phyloP scores from a whole-genome alignment of 2,329 filamentous ascomycete genomes.

The Teratosphaeria epicoccoides region DNA sequence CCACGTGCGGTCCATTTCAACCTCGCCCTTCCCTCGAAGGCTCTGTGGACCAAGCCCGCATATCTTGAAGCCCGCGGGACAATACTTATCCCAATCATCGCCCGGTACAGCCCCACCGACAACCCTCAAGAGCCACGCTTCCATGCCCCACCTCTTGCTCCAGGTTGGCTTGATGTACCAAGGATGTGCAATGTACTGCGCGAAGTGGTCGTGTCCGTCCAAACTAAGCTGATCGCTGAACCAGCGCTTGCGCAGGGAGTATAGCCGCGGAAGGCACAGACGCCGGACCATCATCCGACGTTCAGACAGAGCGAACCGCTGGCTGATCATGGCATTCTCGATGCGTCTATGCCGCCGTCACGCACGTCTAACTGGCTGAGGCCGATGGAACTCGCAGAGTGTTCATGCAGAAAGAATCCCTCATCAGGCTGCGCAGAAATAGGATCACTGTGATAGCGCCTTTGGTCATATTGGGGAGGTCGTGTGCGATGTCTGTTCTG shows the following conservation, averaged over 20 bases:
- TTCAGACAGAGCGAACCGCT: neutral
- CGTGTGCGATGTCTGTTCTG: too few species aligned
- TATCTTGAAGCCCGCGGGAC: neutral
- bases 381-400: too few species aligned
- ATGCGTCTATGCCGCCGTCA: neutral
- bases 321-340: neutral
- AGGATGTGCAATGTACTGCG: neutral
- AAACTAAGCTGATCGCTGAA: neutral
- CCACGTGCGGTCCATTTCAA: neutral
- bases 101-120: neutral
- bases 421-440: too few species aligned
- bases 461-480: too few species aligned
- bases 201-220: neutral
- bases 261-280: neutral
- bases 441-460: too few species aligned
- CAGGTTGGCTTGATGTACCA: neutral
- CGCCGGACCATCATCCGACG: neutral
- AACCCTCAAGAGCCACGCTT: neutral
- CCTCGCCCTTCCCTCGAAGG: neutral
- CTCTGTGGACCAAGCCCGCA: neutral
- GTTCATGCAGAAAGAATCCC: too few species aligned
- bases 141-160: neutral
- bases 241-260: neutral
- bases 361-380: too few species aligned
- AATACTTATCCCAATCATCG: neutral